Evolutionary conservation across 2,329 filamentous ascomycete genomes (phyloP).

Genomic region (Aspergillus sp.): DNA sequence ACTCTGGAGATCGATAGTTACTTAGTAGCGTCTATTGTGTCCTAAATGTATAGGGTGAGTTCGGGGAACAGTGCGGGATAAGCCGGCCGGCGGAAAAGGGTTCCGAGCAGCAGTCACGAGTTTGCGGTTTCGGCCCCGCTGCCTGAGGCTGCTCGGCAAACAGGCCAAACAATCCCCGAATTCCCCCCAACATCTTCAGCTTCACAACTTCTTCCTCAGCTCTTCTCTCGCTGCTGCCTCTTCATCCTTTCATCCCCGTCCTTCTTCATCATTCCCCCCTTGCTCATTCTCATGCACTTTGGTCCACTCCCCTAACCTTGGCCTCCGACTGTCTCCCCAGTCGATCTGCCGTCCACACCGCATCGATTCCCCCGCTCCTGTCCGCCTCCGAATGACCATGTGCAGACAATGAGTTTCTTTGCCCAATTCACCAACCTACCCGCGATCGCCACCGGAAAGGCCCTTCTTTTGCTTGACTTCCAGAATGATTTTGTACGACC

Average conservation of each 20-base stretch:
- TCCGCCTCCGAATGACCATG: constrained; percentile 23
- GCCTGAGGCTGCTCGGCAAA: background rate
- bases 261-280: background rate
- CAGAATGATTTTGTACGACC: constrained; percentile 84
- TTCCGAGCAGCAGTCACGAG: background rate
- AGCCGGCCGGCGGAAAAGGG: background rate
- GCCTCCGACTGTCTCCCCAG: background rate
- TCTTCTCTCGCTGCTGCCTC: background rate
- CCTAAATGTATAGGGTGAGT: too few relatives aligned
- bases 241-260: background rate
- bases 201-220: background rate
- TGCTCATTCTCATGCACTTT: background rate
- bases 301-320: background rate
- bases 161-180: background rate
- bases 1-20: too few relatives aligned
- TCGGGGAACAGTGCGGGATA: too few relatives aligned
- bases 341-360: background rate
- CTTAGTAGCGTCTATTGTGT: too few relatives aligned
- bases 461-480: constrained; percentile 79
- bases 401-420: constrained; percentile 35
- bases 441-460: constrained; percentile 62
- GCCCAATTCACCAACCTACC: constrained; percentile 39
- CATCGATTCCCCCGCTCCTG: background rate
- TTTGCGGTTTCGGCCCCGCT: background rate
- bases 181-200: background rate